Evolutionary conservation across 1,139 yeast species (phyloP).

Genomic region (Eremothecium coryli): DNA sequence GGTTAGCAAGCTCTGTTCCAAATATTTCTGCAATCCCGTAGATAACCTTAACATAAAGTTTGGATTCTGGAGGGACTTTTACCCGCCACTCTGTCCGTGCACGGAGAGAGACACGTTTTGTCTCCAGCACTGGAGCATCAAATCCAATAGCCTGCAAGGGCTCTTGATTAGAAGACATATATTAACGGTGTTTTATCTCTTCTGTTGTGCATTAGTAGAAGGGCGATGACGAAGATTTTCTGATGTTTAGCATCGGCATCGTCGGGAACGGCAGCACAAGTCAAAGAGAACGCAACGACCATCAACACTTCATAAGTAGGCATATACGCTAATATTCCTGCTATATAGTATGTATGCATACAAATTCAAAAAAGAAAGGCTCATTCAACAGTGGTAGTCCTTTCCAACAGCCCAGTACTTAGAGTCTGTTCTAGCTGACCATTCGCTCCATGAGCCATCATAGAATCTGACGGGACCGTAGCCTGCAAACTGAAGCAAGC

Average conservation of each 20-base stretch:
- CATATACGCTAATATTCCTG: no score
- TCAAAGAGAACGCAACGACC: no score
- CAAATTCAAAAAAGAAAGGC: no score
- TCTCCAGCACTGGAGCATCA: constrained; percentile 1
- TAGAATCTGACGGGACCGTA: constrained; percentile 52
- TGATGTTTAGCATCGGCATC: no score
- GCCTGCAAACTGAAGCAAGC: constrained; percentile 57
- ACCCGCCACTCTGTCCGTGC: constrained; percentile 73
- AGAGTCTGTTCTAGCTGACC: constrained; percentile 33
- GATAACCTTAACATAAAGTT: constrained; percentile 46
- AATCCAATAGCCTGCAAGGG: constrained; percentile 2
- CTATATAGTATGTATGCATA: no score
- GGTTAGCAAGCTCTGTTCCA: constrained; percentile 83
- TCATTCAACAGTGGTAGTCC: no score
- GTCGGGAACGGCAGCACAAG: no score
- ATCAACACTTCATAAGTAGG: no score
- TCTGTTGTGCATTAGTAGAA: no score
- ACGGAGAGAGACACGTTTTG: constrained; percentile 26
- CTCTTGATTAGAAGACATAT: constrained; percentile 1
- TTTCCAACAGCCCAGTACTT: no score
- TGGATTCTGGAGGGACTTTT: constrained; percentile 55
- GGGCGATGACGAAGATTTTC: no score
- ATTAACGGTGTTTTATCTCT: no score
- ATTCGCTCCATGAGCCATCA: constrained; percentile 89
- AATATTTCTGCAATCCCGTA: constrained; percentile 78